Evolutionary conservation across 768 basidiomycete genomes (phyloP).

Genomic region (Leccinum aurantiacum): DNA sequence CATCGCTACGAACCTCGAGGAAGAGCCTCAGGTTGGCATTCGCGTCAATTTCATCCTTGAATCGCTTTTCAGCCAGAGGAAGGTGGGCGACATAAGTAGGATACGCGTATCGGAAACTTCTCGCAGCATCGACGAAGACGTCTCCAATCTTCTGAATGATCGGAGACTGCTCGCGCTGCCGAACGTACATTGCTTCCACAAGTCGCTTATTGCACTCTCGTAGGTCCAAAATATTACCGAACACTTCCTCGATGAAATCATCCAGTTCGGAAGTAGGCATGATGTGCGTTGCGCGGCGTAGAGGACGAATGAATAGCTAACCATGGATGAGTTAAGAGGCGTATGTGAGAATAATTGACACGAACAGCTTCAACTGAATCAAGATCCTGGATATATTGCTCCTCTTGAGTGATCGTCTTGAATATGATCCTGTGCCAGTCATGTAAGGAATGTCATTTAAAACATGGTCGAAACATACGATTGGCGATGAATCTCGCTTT

Average conservation of each 20-base stretch:
- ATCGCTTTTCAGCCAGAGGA: slow-evolving; percentile 79
- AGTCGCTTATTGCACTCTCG: slow-evolving; percentile 78
- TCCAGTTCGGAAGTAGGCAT: slow-evolving; percentile 60
- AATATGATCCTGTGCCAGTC: slow-evolving; percentile 59
- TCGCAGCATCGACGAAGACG: slow-evolving; percentile 82
- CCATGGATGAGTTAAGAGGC: slow-evolving; percentile 34
- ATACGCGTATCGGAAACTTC: slow-evolving; percentile 85
- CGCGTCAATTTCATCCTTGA: slow-evolving; percentile 82
- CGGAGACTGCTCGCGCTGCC: slow-evolving; percentile 79
- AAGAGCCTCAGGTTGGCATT: slow-evolving; percentile 84
- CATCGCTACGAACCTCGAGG: slow-evolving; percentile 61
- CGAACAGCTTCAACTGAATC: slow-evolving; percentile 73
- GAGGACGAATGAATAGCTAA: slow-evolving; percentile 56
- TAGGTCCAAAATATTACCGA: slow-evolving; percentile 87
- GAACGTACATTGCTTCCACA: slow-evolving; percentile 83
- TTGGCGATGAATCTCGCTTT: slow-evolving; percentile 81
- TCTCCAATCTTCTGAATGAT: slow-evolving; percentile 87
- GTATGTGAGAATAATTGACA: slow-evolving; percentile 9
- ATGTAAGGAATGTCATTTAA: background rate
- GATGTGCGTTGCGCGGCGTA: slow-evolving; percentile 55
- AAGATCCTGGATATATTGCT: slow-evolving; percentile 86
- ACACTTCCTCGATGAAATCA: slow-evolving; percentile 86
- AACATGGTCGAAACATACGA: slow-evolving; percentile 38
- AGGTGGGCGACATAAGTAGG: slow-evolving; percentile 83
- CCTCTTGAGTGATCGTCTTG: slow-evolving; percentile 85